Evolutionary conservation across 2,329 filamentous ascomycete genomes (phyloP).

Genomic region (Hymenoscyphus repandus): DNA sequence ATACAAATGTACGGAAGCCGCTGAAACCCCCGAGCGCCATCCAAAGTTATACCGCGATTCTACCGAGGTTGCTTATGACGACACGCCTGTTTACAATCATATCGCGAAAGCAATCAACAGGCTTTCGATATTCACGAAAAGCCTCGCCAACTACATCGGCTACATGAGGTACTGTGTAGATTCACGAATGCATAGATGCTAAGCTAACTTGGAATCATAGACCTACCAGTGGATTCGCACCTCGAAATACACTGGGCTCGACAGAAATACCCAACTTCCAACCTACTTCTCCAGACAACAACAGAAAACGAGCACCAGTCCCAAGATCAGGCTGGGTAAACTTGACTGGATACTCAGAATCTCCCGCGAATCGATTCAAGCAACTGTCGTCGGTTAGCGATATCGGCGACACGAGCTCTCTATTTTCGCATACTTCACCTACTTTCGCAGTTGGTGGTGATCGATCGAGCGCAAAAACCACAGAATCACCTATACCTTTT

Average conservation of each 20-base stretch:
- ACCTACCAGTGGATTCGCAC: slow-evolving; percentile 11
- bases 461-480: slow-evolving; percentile 1
- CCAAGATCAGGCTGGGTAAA: neutral
- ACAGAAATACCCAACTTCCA: slow-evolving; percentile 13
- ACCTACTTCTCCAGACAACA: slow-evolving; percentile 5
- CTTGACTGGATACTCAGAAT: neutral
- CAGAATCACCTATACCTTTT: slow-evolving; percentile 18
- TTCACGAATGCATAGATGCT: too few species aligned
- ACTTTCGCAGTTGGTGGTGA: slow-evolving; percentile 8
- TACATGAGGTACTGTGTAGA: neutral
- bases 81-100: too few species aligned
- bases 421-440: slow-evolving; percentile 23
- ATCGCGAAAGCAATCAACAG: too few species aligned
- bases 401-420: slow-evolving; percentile 30
- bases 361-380: neutral
- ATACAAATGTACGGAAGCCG: too few species aligned
- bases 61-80: too few species aligned
- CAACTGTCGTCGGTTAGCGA: slow-evolving; percentile 18
- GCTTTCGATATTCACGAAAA: too few species aligned
- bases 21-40: too few species aligned
- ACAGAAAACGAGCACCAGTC: slow-evolving; percentile 2
- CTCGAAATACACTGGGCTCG: slow-evolving; percentile 19
- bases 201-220: slow-evolving; percentile 1
- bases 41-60: too few species aligned
- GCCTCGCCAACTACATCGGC: neutral